Evolutionary conservation across 2,329 filamentous ascomycete genomes (phyloP), one percentile per base, ranked within the genome.

Genomic region (Leptographium galeiforme): DNA sequence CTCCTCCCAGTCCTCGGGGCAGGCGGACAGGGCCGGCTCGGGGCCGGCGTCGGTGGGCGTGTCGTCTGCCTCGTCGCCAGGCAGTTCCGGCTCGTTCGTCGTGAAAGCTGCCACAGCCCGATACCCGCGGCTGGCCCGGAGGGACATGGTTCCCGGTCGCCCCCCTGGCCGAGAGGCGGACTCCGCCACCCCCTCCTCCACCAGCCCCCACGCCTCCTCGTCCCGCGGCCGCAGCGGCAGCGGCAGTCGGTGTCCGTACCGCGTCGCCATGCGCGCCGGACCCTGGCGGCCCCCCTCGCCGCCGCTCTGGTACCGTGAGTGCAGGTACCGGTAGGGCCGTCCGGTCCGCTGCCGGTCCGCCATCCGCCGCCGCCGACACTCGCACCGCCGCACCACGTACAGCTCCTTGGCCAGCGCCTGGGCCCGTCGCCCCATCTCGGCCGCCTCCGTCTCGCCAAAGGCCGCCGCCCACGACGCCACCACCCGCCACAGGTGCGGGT

Each of bases 401-500:
- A 60, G 36, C 4, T 12, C 16, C 4, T 40, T 12, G 12, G 50
- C 52, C n/a, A 59, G 44, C 1, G 7, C 25, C 34, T 51, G 41
- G 34, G 53, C 56, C 8, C 25, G 40, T 6, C 1, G 16, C 12
- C 54, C 51, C 44, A 59, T 55, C 43, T 53, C 50, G 1, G 25
- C 32, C 2, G 48, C 53, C 8, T 14, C 40, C 8, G 41, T 53
- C 13, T 34, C 40, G 50, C 52, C 54, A 11, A 52, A 65, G 19
- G 64, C 63, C 6, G 61, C 54, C 47, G 75, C 70, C 72, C 73
- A 78, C 8, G 66, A 66, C 25, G 73, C 68, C 1, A 77, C 61
- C 33, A 74, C 54, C 30, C 63, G 63, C 52, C 64, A 58, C 8
- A 77, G 57, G 11, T 67, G 66, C 19, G 73, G 71, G 69, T 40